Evolutionary conservation across 2,329 filamentous ascomycete genomes (phyloP).

Genomic region (Parastagonospora nodorum): DNA sequence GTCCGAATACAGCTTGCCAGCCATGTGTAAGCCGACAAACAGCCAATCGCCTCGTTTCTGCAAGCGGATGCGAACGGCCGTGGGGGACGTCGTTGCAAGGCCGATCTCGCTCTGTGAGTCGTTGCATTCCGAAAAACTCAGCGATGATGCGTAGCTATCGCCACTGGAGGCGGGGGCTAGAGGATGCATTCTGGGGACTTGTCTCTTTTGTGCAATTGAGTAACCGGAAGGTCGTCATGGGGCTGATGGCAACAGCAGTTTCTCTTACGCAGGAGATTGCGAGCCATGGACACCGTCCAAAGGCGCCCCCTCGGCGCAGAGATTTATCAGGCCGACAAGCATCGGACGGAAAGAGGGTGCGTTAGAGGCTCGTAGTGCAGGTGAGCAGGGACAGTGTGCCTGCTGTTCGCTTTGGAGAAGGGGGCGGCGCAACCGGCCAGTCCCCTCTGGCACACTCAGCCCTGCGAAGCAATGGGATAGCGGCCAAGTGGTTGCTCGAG

Average conservation of each 20-base stretch:
- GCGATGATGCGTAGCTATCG: slow-evolving; percentile 21
- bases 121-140: slow-evolving; percentile 33
- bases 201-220: slow-evolving; percentile 10
- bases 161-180: slow-evolving; percentile 28
- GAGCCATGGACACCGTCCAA: slow-evolving; percentile 15
- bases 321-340: slow-evolving; percentile 25
- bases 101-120: slow-evolving; percentile 21
- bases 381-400: slow-evolving; percentile 3
- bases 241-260: slow-evolving; percentile 17
- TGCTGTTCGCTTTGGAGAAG: background rate
- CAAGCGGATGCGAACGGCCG: slow-evolving; percentile 3
- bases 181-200: slow-evolving; percentile 26
- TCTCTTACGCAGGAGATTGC: slow-evolving; percentile 29
- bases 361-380: slow-evolving; percentile 5
- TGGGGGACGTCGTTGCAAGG: slow-evolving; percentile 10
- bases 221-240: slow-evolving; percentile 11
- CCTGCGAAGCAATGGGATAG: slow-evolving; percentile 14
- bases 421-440: slow-evolving; percentile 7
- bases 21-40: slow-evolving; percentile 12
- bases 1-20: background rate
- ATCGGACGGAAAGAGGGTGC: slow-evolving; percentile 16
- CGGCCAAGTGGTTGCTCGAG: slow-evolving; percentile 1
- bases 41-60: slow-evolving; percentile 13
- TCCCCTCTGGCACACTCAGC: slow-evolving; percentile 11
- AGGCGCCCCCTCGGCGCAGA: slow-evolving; percentile 18